Conservation (phyloP, 106 monocot genomes). For the Dendrobium catenatum region DNA sequence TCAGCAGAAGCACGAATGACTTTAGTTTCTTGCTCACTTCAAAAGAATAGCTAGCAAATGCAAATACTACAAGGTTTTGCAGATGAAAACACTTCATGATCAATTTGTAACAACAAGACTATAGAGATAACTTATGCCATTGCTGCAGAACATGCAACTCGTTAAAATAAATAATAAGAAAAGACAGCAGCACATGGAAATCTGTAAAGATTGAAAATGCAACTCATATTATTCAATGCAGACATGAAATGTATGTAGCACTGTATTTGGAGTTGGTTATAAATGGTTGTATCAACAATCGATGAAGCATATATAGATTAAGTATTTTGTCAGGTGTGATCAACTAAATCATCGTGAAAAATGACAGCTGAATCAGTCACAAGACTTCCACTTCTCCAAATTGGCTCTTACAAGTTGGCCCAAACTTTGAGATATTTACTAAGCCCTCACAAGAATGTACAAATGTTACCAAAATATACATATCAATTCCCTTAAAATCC, state of each 20-base stretch:
- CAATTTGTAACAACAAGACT: neutral
- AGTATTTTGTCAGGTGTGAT: neutral
- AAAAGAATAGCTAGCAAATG: neutral
- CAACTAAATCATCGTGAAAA: neutral
- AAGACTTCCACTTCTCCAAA: neutral
- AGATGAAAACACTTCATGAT: neutral
- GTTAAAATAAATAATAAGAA: neutral
- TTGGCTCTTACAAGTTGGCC: neutral
- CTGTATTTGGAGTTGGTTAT: neutral
- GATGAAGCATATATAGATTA: neutral
- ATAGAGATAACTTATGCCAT: neutral
- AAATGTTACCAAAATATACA: neutral
- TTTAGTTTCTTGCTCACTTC: conserved; percentile 1
- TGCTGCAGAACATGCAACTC: neutral
- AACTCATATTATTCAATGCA: neutral
- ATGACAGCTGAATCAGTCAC: neutral
- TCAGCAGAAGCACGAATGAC: conserved; percentile 12
- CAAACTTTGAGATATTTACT: neutral
- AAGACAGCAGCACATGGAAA: neutral
- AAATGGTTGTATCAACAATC: neutral
- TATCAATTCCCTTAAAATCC: neutral
- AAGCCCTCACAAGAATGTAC: neutral
- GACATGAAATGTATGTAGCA: neutral
- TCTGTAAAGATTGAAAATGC: neutral
- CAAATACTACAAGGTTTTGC: neutral